Percentiles rank a stretch among this genome's conserved stretches.
phyloP scores from a whole-genome alignment of 202 grass and related monocot species.

The Cymbopogon flexuosus region DNA sequence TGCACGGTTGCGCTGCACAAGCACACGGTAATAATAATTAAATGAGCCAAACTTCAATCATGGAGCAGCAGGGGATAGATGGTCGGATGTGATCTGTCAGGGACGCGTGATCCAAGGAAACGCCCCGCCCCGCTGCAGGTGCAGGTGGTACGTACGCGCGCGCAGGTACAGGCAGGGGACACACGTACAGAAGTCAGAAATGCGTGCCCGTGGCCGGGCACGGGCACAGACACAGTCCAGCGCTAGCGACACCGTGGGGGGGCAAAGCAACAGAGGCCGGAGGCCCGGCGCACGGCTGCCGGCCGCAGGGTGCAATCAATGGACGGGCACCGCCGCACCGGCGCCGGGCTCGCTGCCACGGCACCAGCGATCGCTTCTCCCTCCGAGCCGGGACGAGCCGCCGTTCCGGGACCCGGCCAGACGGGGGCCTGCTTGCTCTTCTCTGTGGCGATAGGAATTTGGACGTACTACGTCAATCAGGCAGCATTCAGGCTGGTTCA shows the following conservation, averaged over 20 bases:
- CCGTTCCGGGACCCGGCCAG: neutral
- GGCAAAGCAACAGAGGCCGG: neutral
- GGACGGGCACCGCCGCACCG: neutral
- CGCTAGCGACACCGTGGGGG: slow-evolving; percentile 20
- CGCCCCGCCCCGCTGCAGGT: too few species aligned
- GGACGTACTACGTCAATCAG: neutral
- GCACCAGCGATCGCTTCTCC: neutral
- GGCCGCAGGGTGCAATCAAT: slow-evolving; percentile 11
- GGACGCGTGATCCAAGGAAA: slow-evolving; percentile 42
- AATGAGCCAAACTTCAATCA: slow-evolving; percentile 15
- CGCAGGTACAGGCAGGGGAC: slow-evolving; percentile 9
- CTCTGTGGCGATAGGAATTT: neutral
- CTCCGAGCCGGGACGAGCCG: neutral
- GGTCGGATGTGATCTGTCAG: slow-evolving; percentile 18
- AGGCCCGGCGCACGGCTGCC: neutral
- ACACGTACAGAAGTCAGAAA: neutral
- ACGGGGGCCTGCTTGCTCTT: neutral
- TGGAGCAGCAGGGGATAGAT: neutral
- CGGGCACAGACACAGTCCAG: neutral
- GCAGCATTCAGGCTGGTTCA: too few species aligned
- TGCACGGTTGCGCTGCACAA: too few species aligned
- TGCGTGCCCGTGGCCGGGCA: neutral
- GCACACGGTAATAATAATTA: too few species aligned
- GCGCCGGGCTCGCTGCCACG: neutral
- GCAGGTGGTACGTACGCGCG: too few species aligned